A percentile compares a stretch with the other conserved stretches of the same genome.
These are phyloP conservation scores for Phoma sp. DNA, from an alignment of 2,329 filamentous ascomycete genomes.

Conservation along the genomic window DNA sequence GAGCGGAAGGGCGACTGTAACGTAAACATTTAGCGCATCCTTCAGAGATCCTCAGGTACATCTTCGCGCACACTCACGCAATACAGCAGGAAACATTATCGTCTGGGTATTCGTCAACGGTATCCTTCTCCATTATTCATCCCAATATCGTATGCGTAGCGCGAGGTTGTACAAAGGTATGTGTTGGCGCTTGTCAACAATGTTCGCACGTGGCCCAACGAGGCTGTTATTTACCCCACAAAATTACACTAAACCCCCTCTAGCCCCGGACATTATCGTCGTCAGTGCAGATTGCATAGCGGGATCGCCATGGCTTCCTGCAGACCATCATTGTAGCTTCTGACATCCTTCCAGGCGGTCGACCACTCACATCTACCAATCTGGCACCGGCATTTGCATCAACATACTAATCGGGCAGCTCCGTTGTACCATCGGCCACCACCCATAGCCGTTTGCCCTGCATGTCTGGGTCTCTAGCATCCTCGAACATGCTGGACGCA, in stretches of 20 bases:
- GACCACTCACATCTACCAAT: constrained; percentile 11
- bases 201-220: constrained; percentile 3
- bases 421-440: constrained; percentile 16
- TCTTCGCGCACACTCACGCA: neutral
- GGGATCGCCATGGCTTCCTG: constrained; percentile 15
- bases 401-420: constrained; percentile 20
- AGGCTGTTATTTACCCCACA: constrained; percentile 19
- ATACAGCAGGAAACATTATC: neutral
- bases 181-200: neutral
- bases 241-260: constrained; percentile 7
- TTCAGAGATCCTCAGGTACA: neutral
- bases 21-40: neutral
- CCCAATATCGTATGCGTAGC: neutral
- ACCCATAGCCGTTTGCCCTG: constrained; percentile 19
- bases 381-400: constrained; percentile 2
- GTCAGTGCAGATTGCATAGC: constrained; percentile 18
- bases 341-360: constrained; percentile 10
- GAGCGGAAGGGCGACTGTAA: constrained; percentile 11
- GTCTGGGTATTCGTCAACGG: neutral
- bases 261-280: constrained; percentile 6
- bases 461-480: constrained; percentile 20
- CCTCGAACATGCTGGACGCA: constrained; percentile 27
- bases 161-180: constrained; percentile 3
- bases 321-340: constrained; percentile 12
- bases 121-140: neutral